Conservation (phyloP, 805 yeast species). For the Yamadazyma laniorum region DNA sequence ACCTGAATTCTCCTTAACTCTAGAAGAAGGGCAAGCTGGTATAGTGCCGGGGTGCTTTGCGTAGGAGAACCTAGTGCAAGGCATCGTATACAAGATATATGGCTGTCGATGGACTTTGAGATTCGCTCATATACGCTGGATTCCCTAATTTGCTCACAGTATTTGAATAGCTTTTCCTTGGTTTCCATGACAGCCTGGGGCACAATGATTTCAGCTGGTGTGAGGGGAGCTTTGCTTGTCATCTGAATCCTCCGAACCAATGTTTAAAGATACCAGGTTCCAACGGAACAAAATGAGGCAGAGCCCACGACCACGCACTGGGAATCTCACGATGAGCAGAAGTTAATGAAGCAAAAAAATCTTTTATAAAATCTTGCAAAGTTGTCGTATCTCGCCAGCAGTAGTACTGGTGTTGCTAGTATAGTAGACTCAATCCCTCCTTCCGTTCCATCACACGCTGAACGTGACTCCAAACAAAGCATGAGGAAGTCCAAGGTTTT, state of each 20-base stretch:
- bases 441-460: background rate
- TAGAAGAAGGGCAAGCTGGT: constrained; percentile 61
- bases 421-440: background rate
- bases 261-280: background rate
- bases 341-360: constrained; percentile 1
- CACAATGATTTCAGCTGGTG: too few species aligned
- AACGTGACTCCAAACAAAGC: background rate
- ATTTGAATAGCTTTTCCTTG: too few species aligned
- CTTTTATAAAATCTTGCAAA: constrained; percentile 2
- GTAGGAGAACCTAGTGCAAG: constrained; percentile 70
- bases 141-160: background rate
- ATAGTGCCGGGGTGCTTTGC: constrained; percentile 57
- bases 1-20: constrained; percentile 28
- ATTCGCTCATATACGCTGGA: background rate
- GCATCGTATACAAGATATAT: constrained; percentile 48
- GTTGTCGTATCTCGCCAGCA: background rate
- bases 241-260: too few species aligned
- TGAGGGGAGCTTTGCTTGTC: too few species aligned
- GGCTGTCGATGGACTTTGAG: background rate
- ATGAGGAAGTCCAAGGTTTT: constrained; percentile 98
- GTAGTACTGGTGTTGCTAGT: background rate
- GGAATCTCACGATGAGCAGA: constrained; percentile 3
- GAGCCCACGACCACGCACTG: background rate
- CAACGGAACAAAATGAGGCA: background rate
- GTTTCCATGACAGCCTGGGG: too few species aligned